These are phyloP conservation scores for Phlebiopsis flavidoalba DNA, from an alignment of 768 basidiomycete genomes.

Conservation along the genomic window DNA sequence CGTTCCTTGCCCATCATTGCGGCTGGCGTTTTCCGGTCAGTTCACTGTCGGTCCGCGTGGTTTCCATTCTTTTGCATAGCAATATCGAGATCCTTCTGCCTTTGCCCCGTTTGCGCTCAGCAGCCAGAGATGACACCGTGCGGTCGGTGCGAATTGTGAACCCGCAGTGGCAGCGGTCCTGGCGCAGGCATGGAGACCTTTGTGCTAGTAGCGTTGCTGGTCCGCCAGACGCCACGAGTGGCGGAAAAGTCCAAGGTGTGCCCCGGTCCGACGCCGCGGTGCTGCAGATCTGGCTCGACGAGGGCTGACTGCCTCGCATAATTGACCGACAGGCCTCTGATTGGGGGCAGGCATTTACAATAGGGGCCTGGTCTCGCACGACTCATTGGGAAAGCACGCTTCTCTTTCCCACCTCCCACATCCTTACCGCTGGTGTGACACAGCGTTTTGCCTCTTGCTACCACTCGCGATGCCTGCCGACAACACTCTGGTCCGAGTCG, in stretches of 20 bases:
- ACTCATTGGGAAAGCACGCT: background rate
- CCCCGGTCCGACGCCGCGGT: too few species aligned
- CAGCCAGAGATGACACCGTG: background rate
- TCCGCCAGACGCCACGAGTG: background rate
- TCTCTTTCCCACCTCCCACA: background rate
- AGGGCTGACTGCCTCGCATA: background rate
- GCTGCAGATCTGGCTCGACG: background rate
- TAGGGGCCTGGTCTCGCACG: background rate
- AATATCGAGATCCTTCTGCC: background rate
- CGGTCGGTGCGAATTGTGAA: background rate
- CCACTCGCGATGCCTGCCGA: background rate
- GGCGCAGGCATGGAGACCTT: too few species aligned
- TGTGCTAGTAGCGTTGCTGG: background rate
- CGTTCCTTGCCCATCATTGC: too few species aligned
- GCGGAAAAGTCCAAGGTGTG: background rate
- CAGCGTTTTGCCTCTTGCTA: background rate
- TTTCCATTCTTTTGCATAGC: background rate
- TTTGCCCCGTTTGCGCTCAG: background rate
- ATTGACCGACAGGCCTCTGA: background rate
- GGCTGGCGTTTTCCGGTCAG: too few species aligned
- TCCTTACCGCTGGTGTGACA: background rate
- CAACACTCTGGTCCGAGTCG: conserved; percentile 1
- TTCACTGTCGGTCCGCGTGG: background rate
- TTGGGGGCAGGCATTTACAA: background rate
- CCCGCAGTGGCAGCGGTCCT: background rate